Percentiles rank a stretch among this genome's conserved stretches.
Evolutionary conservation across 2,329 filamentous ascomycete genomes (phyloP).

Genomic region (Aspergillus quadrilineatus): DNA sequence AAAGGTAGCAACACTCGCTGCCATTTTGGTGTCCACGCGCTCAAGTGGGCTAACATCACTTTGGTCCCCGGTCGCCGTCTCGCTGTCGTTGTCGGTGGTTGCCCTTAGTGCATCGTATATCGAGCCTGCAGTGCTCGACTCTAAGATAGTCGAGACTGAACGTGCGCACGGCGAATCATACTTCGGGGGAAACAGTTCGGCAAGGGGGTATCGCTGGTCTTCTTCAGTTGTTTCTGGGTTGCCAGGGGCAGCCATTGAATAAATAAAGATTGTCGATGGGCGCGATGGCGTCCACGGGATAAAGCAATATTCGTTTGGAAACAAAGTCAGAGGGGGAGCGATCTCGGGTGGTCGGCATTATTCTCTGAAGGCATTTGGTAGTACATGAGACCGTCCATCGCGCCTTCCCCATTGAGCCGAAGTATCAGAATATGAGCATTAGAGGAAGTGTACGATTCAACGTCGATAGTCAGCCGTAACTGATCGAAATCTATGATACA

Average conservation of each 20-base stretch:
- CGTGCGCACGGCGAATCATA: background rate
- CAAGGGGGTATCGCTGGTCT: background rate
- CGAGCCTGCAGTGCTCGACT: conserved; percentile 36
- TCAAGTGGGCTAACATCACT: conserved; percentile 9
- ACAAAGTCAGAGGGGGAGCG: background rate
- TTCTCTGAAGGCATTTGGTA: background rate
- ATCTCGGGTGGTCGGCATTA: background rate
- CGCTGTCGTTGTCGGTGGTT: conserved; percentile 27
- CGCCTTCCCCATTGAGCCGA: conserved; percentile 6
- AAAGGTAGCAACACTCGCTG: conserved; percentile 32
- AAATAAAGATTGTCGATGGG: background rate
- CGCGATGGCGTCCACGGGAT: background rate
- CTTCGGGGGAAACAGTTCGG: background rate
- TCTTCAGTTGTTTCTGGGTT: background rate
- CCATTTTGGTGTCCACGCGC: conserved; percentile 24
- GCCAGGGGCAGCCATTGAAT: background rate
- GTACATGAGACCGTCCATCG: background rate
- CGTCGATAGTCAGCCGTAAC: background rate
- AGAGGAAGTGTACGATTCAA: background rate
- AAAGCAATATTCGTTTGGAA: too few relatives aligned
- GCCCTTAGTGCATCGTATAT: conserved; percentile 40
- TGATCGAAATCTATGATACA: conserved; percentile 3
- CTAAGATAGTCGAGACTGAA: conserved; percentile 25
- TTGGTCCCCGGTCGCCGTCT: conserved; percentile 11
- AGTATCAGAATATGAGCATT: background rate